These are phyloP conservation scores for Alternaria tenuissima DNA, from an alignment of 2,329 filamentous ascomycete genomes.

Conservation along the genomic window DNA sequence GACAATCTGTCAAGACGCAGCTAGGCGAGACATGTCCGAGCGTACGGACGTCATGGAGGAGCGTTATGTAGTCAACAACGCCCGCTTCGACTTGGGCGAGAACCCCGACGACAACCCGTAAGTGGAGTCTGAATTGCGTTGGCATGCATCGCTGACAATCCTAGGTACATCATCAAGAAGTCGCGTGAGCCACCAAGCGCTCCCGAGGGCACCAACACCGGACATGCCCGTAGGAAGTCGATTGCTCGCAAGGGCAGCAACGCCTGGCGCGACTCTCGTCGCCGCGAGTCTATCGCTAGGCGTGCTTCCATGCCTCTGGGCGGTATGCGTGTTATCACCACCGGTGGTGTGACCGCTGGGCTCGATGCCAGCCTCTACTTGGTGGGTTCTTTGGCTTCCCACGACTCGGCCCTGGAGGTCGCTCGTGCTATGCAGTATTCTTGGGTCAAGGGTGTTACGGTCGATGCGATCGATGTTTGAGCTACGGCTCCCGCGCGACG, in stretches of 20 bases:
- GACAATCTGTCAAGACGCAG: slow-evolving; percentile 78
- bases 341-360: slow-evolving; percentile 79
- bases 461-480: slow-evolving; percentile 85
- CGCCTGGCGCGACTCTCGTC: slow-evolving; percentile 78
- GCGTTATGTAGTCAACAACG: slow-evolving; percentile 90
- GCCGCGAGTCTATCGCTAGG: slow-evolving; percentile 81
- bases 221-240: slow-evolving; percentile 53
- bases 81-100: slow-evolving; percentile 80
- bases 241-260: slow-evolving; percentile 79
- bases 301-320: slow-evolving; percentile 77
- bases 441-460: slow-evolving; percentile 86
- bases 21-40: slow-evolving; percentile 74
- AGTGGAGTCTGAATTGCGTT: slow-evolving; percentile 6
- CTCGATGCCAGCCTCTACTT: slow-evolving; percentile 86
- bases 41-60: slow-evolving; percentile 85
- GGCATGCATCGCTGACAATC: slow-evolving; percentile 59
- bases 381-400: slow-evolving; percentile 81
- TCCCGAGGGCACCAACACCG: slow-evolving; percentile 61
- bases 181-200: slow-evolving; percentile 52
- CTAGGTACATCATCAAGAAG: slow-evolving; percentile 81
- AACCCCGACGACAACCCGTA: slow-evolving; percentile 76
- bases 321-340: slow-evolving; percentile 77
- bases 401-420: slow-evolving; percentile 78
- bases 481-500: slow-evolving; percentile 28
- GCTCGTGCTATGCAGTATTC: slow-evolving; percentile 79